Evolutionary conservation across 2,329 filamentous ascomycete species (phyloP), one percentile per base, ranked within the genome.

Genomic region (Fusarium transvaalense): DNA sequence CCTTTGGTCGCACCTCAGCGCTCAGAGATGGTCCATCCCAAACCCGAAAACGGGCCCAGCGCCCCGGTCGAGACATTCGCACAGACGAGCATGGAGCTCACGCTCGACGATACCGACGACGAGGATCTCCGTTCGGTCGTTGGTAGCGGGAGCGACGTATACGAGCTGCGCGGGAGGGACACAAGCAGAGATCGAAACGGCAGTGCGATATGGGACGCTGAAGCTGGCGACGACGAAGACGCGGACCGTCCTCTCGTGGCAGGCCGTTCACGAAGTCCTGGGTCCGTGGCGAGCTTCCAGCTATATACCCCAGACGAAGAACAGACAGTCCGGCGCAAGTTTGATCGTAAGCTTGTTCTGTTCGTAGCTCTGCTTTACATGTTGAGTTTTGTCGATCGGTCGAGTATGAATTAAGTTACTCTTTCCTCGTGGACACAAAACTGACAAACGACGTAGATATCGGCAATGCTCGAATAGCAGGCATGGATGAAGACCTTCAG

Each of bases 311-410:
- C 82, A 1, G 90, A 94, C 55, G 94, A 97, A 77, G 94, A 97
- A 76, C 81, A 78, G 23, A 82, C 83, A 6, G 89, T 97, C 10
- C 84, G 94, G 57, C 84, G 83, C 74, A 94, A 92, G 80, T 88
- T 97, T 71, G 94, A 97, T 77, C 84, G 88, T 57, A 88, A 86
- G 68, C 84, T 97, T 54, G 92, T 97, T 8, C 77, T 92, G 1
- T 97, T 97, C 76, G 85, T 97, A 67, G 91, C 92, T 13, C 77
- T 95, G 61, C 84, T 97, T 14, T 97, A 96, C 76, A 86, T 97
- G 83, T 82, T 97, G 65, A 91, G 90, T 66, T 97, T 97, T 76
- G 80, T 97, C 69, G 94, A 97, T 78, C 86, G 94, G 69, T 94
- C 92, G 19, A 97, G 92, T 94, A 82, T 66, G 85, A 81, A n/a